Percentiles rank a stretch among this genome's conserved stretches.
These are phyloP conservation scores for Monascus ruber DNA, from an alignment of 2,329 filamentous ascomycete genomes.

Conservation along the genomic window DNA sequence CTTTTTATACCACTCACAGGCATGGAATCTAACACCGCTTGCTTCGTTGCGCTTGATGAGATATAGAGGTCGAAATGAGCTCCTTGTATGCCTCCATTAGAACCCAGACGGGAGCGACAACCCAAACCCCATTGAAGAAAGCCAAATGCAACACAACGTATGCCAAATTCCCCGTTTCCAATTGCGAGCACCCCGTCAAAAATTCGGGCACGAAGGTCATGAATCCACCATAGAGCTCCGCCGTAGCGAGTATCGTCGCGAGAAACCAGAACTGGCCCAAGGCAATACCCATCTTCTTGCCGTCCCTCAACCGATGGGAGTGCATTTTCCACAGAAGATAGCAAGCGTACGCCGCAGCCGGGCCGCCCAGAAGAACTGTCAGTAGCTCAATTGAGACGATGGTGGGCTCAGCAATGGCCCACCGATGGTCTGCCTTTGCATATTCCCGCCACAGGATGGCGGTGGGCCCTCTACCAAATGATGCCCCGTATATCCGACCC, in stretches of 20 bases:
- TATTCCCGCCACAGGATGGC: slow-evolving; percentile 55
- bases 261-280: slow-evolving; percentile 42
- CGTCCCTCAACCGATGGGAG: slow-evolving; percentile 8
- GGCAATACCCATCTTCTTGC: slow-evolving; percentile 11
- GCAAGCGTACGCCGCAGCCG: slow-evolving; percentile 47
- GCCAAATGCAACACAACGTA: slow-evolving; percentile 53
- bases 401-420: slow-evolving; percentile 48
- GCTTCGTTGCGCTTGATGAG: slow-evolving; percentile 10
- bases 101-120: slow-evolving; percentile 48
- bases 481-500: slow-evolving; percentile 47
- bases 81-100: slow-evolving; percentile 41
- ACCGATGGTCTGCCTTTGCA: slow-evolving; percentile 51
- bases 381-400: slow-evolving; percentile 50
- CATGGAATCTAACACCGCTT: background rate
- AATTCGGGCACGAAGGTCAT: slow-evolving; percentile 58
- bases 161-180: slow-evolving; percentile 50
- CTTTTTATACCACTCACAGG: no score
- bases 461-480: slow-evolving; percentile 44
- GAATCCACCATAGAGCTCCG: slow-evolving; percentile 51
- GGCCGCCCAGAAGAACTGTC: slow-evolving; percentile 49
- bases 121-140: slow-evolving; percentile 56
- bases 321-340: slow-evolving; percentile 34
- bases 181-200: slow-evolving; percentile 46
- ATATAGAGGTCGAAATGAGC: slow-evolving; percentile 26
- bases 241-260: slow-evolving; percentile 49